Base-by-base conservation (phyloP, 495 filamentous ascomycete genomes). In the Talaromyces wortmannii region DNA sequence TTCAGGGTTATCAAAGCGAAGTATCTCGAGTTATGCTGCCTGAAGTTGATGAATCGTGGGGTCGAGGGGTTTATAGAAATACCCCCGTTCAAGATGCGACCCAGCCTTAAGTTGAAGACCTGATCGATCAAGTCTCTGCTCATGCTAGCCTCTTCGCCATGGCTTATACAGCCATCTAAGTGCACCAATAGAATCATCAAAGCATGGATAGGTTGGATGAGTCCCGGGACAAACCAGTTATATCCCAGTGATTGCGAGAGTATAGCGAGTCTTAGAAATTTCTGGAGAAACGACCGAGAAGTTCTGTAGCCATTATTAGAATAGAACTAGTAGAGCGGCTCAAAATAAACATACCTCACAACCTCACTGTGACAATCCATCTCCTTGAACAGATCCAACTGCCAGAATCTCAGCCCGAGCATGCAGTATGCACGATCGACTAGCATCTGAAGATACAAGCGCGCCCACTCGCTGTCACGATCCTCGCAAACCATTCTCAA, bases 21-120 rank as follows among this genome's bases (percentile, higher is more conserved):
- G 23, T 49, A 49, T 49, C 47, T 49, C 29, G 47, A 49, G 47
- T 49, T 49, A 23, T 49, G 47, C 47, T 49, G 47, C 31, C 47
- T 49, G 47, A 49, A 10, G 12, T 49, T 29, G 47, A 29, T 49
- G 23, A 49, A 49, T 31, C 23, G 47, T 23, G 23, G 17, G 3
- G 47, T 49, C 47, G 12, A 12, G 47, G 23, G 23, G n/a, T 31
- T 49, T 3, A 31, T 49, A 49, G 47, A 49, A 49, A 8, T 29
- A 49, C 31, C 47, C 23, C 47, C 47, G 17, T 16, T 10, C 17
- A 31, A 49, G 47, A 49, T 49, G 47, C 47, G 47, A 31, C 47
- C 29, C 47, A 49, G 47, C 23, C 47, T 16, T 49, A 49, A 29
- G 47, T 31, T 49, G 31, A 31, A 49, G 17, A 49, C 47, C 29